phyloP scores from a whole-genome alignment of 768 basidiomycete genomes.

The Boletus pseudo-olivaceus region DNA sequence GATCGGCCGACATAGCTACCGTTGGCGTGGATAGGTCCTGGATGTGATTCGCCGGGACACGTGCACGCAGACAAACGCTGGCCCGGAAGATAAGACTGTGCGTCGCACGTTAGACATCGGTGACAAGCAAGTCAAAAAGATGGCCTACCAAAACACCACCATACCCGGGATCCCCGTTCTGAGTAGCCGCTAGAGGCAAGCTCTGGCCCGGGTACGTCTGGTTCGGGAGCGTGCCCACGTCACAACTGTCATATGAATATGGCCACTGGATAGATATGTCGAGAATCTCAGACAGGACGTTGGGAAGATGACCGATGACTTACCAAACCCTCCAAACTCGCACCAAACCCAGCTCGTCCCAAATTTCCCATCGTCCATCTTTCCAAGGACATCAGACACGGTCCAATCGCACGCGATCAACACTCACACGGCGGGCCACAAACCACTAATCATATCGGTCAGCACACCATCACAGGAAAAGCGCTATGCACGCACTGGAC shows the following conservation, averaged over 20 bases:
- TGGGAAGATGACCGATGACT: conserved; percentile 29
- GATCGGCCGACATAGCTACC: conserved; percentile 50
- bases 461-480: not conserved
- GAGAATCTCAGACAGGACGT: not conserved
- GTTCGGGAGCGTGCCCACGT: conserved; percentile 75
- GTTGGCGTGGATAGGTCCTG: conserved; percentile 47
- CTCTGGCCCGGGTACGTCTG: conserved; percentile 53
- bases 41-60: conserved; percentile 54
- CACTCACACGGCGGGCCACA: conserved; percentile 48
- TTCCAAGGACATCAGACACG: conserved; percentile 9
- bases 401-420: not conserved
- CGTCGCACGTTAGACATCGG: not conserved
- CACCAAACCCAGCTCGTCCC: conserved; percentile 52
- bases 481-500: conserved; percentile 25
- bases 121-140: not conserved
- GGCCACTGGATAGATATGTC: conserved; percentile 41
- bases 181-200: conserved; percentile 42
- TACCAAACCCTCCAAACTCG: conserved; percentile 61
- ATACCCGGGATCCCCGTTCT: conserved; percentile 36
- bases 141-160: conserved; percentile 23
- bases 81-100: conserved; percentile 48
- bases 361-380: conserved; percentile 57
- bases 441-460: conserved; percentile 29
- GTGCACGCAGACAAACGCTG: conserved; percentile 59
- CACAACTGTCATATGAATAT: conserved; percentile 58